phyloP scores from a whole-genome alignment of 148 eudicot species.

The Cornus controversa region DNA sequence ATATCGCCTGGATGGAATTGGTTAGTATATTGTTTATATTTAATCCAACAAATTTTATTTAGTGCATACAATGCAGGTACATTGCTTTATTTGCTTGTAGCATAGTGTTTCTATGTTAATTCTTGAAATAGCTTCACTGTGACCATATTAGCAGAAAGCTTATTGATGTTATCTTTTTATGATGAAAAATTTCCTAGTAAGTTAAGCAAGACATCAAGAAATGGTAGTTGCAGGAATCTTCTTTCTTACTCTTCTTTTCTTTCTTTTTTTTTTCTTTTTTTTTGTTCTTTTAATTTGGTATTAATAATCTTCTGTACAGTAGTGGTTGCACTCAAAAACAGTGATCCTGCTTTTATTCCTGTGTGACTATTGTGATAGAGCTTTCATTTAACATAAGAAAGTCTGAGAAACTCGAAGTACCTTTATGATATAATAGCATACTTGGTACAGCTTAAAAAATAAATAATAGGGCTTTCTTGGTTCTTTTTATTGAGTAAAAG shows the following conservation, averaged over 20 bases:
- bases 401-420: not conserved
- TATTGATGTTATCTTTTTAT: not conserved
- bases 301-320: too few species aligned
- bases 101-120: not conserved
- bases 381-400: not conserved
- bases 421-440: too few species aligned
- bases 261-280: too few species aligned
- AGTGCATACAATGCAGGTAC: not conserved
- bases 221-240: not conserved
- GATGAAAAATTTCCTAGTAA: not conserved
- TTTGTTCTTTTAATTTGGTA: too few species aligned
- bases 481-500: too few species aligned
- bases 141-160: not conserved
- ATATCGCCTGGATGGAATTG: conserved; percentile 99
- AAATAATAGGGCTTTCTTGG: too few species aligned
- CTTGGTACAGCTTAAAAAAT: not conserved
- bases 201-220: not conserved
- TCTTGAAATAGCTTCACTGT: not conserved
- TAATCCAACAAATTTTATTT: not conserved
- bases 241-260: not conserved
- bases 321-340: not conserved
- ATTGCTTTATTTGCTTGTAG: not conserved
- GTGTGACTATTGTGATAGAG: not conserved
- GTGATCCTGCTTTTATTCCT: not conserved
- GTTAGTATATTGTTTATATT: conserved; percentile 34